Base-by-base conservation (phyloP, 1,284 basidiomycete genomes). In the Moesziomyces globuligerus region DNA sequence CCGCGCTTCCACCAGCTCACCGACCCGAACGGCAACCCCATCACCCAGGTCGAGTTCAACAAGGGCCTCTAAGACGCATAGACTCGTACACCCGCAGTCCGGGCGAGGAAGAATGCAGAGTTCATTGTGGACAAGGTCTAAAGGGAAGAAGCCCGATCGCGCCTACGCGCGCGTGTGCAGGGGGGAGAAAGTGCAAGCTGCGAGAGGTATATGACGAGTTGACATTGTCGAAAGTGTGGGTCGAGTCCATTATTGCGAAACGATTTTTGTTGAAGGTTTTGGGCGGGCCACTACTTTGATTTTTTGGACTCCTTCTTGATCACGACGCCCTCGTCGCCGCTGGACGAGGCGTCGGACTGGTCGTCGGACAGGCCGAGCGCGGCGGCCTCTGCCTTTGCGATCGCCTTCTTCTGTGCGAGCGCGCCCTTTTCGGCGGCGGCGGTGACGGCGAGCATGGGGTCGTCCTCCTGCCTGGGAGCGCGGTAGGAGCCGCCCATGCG, bases 401-500 rank as follows among this genome's bases (percentile, higher is more conserved):
- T 51, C 2, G 41, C 51, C 44, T 59, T 57, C 48, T 57, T 61
- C 34, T 38, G 34, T 10, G 60, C 48, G 7, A 53, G 29, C 32
- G 36, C 43, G 0, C 32, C 48, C 58, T 65, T 72, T 25, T 69
- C 66, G 34, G 53, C 53, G 5, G 34, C 47, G 7, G 51, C 60
- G 1, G 46, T 62, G 7, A 69, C 57, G 7, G 66, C 91, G 26
- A 90, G 85, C 50, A 97, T 76, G 1, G 96, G 95, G 81, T 98
- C 95, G 42, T 97, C 88, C 53, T 87, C 86, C 10, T 90, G 87
- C 55, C 87, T 87, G 3, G 95, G 95, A 56, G 93, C 89, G 51
- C 93, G 90, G 85, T 97, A 98, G 8, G 91, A 93, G 48, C 89
- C 89, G 60, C 89, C 90, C 49, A 86, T 86, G 48, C 90, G 88